Evolutionary conservation across 495 filamentous ascomycete genomes (phyloP), one percentile per base, ranked within the genome.

Genomic region (Barbatosphaeria neglecta): DNA sequence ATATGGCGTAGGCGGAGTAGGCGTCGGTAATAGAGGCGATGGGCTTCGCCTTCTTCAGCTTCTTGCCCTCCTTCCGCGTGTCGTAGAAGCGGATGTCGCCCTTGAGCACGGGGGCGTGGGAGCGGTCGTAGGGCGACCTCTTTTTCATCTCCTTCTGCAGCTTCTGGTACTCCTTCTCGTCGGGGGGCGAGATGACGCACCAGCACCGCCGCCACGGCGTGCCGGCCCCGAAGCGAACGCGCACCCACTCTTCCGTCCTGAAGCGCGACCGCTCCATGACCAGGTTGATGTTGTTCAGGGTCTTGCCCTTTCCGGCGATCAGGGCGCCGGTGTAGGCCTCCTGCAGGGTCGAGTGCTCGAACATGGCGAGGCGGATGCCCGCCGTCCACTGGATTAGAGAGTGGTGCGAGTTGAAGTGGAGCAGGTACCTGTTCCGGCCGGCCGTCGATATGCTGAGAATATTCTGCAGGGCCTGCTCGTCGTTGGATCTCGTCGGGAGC

Each of bases 281-380:
- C 10, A 79, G 59, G 42, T 79, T 79, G 57, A 97, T 96, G 52
- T 84, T 87, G 65, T 94, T 95, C 39, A 99, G 66, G 0, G 59
- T 57, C 57, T 87, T 95, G 16, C 89, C 93, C 62, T 95, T 99
- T 39, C 90, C 92, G 0, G 90, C 93, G 58, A 99, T 88, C 40
- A 99, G 71, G 24, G 92, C 87, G 13, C 92, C 92, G 1, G 93
- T 97, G 58, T 99, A 99, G 7, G 90, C 87, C 66, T 99, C 92
- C 58, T 95, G 90, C 9, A 99, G 68, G 3, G 87, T 89, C 0
- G 86, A 77, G 55, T 96, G 86, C 64, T 99, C 92, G 58, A 83
- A 99, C 81, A 99, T 89, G 45, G 92, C 80, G 40, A 99, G 76
- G 39, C 92, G 81, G 48, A 99, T 95, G 18, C 86, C 88, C 16